Conservation (phyloP, 1,284 basidiomycete species). For the Heterobasidion irregulare region DNA sequence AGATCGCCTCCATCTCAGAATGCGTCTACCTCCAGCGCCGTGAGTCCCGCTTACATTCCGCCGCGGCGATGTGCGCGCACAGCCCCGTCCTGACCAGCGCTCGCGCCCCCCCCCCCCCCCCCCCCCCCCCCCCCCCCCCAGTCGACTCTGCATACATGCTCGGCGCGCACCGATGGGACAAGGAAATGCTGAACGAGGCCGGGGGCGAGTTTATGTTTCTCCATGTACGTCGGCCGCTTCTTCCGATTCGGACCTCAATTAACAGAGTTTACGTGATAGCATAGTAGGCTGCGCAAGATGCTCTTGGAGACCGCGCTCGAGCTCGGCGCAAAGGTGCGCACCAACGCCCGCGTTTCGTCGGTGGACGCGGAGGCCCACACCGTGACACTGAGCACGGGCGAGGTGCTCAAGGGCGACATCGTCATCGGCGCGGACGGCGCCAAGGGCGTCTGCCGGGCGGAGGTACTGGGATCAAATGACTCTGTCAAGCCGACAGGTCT, state of each 20-base stretch:
- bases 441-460: conserved; percentile 24
- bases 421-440: conserved; percentile 60
- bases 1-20: conserved; percentile 28
- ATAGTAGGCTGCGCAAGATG: conserved; percentile 27
- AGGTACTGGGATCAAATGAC: conserved; percentile 20
- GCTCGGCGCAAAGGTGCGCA: conserved; percentile 33
- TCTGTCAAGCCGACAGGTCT: conserved; percentile 13
- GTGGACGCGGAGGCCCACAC: conserved; percentile 26
- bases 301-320: conserved; percentile 35
- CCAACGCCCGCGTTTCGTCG: conserved; percentile 29
- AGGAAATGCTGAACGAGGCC: conserved; percentile 44
- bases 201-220: conserved; percentile 44
- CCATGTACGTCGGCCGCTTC: conserved; percentile 30
- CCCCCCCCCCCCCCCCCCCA: too few species aligned
- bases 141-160: conserved; percentile 38
- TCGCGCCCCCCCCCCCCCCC: too few species aligned
- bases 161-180: conserved; percentile 44
- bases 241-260: background rate
- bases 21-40: conserved; percentile 15
- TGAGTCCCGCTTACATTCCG: background rate
- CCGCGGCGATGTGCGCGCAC: too few species aligned
- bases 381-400: conserved; percentile 33
- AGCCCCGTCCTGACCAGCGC: background rate
- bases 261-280: conserved; percentile 21
- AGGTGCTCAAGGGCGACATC: conserved; percentile 41